Conservation (phyloP, 1,284 basidiomycete genomes). For the Lignosus rhinocerotis region DNA sequence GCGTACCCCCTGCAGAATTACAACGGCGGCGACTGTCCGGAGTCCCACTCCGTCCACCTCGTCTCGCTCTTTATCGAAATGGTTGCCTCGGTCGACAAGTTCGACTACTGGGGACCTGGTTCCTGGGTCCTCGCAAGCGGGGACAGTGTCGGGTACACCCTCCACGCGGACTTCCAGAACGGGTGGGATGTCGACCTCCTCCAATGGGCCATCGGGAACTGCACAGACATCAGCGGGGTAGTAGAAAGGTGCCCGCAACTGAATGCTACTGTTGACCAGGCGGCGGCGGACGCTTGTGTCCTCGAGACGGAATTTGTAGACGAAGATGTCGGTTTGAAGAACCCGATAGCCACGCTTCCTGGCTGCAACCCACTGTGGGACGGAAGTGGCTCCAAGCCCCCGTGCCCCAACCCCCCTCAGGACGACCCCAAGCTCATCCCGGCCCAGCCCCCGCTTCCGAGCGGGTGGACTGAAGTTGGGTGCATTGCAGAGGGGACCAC, state of each 20-base stretch:
- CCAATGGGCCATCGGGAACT: conserved; percentile 31
- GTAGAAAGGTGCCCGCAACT: conserved; percentile 26
- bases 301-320: conserved; percentile 27
- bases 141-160: conserved; percentile 32
- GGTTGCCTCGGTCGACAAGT: conserved; percentile 25
- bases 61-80: conserved; percentile 37
- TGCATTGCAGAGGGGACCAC: conserved; percentile 32
- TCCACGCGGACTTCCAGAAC: conserved; percentile 37
- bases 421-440: conserved; percentile 14
- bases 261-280: conserved; percentile 25
- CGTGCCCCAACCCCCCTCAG: conserved; percentile 12
- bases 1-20: conserved; percentile 43
- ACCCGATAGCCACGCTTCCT: conserved; percentile 28
- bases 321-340: conserved; percentile 27
- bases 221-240: conserved; percentile 25
- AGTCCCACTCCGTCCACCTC: conserved; percentile 32
- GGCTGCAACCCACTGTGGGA: conserved; percentile 32
- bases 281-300: conserved; percentile 25
- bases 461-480: conserved; percentile 29
- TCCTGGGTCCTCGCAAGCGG: conserved; percentile 36
- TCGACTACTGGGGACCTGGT: conserved; percentile 26
- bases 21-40: conserved; percentile 34
- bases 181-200: conserved; percentile 35
- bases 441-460: conserved; percentile 21
- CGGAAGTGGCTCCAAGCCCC: conserved; percentile 21